Base-by-base conservation (phyloP, 2,329 filamentous ascomycete species). In the Alternaria sp. region DNA sequence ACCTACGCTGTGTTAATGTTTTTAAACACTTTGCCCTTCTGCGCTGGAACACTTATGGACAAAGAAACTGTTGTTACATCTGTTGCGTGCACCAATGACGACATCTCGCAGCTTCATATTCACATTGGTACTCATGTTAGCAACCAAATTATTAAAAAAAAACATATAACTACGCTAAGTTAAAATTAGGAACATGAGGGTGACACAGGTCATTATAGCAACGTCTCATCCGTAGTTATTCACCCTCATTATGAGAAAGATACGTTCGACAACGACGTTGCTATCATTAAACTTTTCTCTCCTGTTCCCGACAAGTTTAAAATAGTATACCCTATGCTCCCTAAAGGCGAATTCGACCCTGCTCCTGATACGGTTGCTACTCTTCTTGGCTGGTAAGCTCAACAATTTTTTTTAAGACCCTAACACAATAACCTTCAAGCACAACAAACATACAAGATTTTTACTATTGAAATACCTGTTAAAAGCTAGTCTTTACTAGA, bases 21-120 rank as follows among this genome's bases (percentile, higher is more conserved):
- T 17, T 17, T 17, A 17, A 17, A 17, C 17, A 17, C 1, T 17
- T 17, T 17, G 55, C 61, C 65, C 65, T 17, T 17, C 17, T 73
- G 71, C 52, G 71, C 69, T 61, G 71, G 69, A 23, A 60, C 68
- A 14, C 61, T 73, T 13, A 14, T 73, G 42, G 67, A 73, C 61
- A 62, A 58, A 34, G 67, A 68, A 68, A 73, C 71, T 6, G 65
- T 73, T 42, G 41, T 72, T 45, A 72, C 70, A 4, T 70, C 71
- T 29, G 70, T 62, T n/a, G n/a, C n/a, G n/a, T n/a, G n/a, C n/a
- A 62, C 61, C 5, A 59, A 56, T 23, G 21, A 48, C 13, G 26
- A 29, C 24, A 31, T 21, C 21, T 48, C 44, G 11, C 45, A 14
- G 26, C 28, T 51, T 28, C n/a, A n/a, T 4, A 51, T 73, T 36